These are phyloP conservation scores for Thamnidium elegans DNA, from an alignment of 192 early-diverging fungal genomes.

Conservation along the genomic window DNA sequence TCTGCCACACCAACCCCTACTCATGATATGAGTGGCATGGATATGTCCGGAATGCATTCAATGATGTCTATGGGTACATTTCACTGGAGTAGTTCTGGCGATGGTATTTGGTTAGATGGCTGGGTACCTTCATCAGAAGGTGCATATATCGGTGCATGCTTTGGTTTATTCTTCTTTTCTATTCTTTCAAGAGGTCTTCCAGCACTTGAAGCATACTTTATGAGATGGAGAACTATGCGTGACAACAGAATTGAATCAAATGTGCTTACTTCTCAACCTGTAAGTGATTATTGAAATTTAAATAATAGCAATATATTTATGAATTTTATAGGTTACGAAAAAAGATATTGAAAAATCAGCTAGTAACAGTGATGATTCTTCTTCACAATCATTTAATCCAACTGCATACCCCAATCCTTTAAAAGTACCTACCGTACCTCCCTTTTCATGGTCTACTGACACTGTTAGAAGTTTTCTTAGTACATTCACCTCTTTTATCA, in stretches of 20 bases:
- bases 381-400: not conserved
- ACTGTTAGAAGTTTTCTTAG: slow-evolving; percentile 41
- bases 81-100: slow-evolving; percentile 34
- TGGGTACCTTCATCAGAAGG: slow-evolving; percentile 44
- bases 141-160: slow-evolving; percentile 45
- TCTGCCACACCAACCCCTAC: not conserved
- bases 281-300: too few relatives aligned
- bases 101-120: slow-evolving; percentile 40
- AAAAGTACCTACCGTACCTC: slow-evolving; percentile 35
- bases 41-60: not conserved
- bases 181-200: slow-evolving; percentile 40
- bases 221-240: slow-evolving; percentile 37
- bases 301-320: not conserved
- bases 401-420: slow-evolving; percentile 11
- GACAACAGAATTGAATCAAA: slow-evolving; percentile 22
- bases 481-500: slow-evolving; percentile 33
- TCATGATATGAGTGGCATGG: slow-evolving; percentile 3
- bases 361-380: not conserved
- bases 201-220: slow-evolving; percentile 42
- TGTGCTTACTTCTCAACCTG: not conserved
- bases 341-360: slow-evolving; percentile 14
- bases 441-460: slow-evolving; percentile 47
- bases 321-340: not conserved
- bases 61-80: slow-evolving; percentile 37
- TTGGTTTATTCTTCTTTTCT: slow-evolving; percentile 46